A percentile compares a stretch with the other conserved stretches of the same genome.
phyloP scores from a whole-genome alignment of 2,329 filamentous ascomycete genomes.

The Fusarium verrucosum region DNA sequence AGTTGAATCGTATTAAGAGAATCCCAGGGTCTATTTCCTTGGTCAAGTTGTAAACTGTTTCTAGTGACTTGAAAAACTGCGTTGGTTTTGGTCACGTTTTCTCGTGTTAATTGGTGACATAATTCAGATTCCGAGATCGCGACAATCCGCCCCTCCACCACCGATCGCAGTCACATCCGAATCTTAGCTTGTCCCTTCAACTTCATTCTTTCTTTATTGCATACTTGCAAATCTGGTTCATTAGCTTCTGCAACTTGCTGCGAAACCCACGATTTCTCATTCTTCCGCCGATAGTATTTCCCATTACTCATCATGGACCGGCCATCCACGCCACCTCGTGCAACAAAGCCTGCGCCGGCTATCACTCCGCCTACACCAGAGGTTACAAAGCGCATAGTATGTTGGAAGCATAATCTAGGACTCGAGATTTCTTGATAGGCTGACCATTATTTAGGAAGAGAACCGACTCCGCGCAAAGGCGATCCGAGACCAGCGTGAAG shows the following conservation, averaged over 20 bases:
- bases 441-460: slow-evolving; percentile 70
- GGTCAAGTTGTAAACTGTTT: neutral
- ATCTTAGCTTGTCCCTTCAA: neutral
- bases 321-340: slow-evolving; percentile 56
- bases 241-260: neutral
- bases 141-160: slow-evolving; percentile 45
- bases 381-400: slow-evolving; percentile 64
- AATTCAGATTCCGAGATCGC: slow-evolving; percentile 30
- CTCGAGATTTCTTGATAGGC: fast-evolving
- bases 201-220: neutral
- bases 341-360: slow-evolving; percentile 45
- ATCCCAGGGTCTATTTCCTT: neutral
- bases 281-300: neutral
- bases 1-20: neutral
- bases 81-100: slow-evolving; percentile 43
- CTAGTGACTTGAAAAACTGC: neutral
- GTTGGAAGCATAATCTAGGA: slow-evolving; percentile 25
- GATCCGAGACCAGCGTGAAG: slow-evolving; percentile 76
- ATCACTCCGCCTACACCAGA: slow-evolving; percentile 64
- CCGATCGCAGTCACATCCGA: slow-evolving; percentile 24
- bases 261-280: neutral
- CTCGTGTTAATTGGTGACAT: slow-evolving; percentile 46
- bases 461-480: slow-evolving; percentile 90
- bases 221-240: neutral
- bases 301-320: slow-evolving; percentile 54